Base-by-base conservation (phyloP, 352 stramenopile genomes). In the Pythium sukuiense region DNA sequence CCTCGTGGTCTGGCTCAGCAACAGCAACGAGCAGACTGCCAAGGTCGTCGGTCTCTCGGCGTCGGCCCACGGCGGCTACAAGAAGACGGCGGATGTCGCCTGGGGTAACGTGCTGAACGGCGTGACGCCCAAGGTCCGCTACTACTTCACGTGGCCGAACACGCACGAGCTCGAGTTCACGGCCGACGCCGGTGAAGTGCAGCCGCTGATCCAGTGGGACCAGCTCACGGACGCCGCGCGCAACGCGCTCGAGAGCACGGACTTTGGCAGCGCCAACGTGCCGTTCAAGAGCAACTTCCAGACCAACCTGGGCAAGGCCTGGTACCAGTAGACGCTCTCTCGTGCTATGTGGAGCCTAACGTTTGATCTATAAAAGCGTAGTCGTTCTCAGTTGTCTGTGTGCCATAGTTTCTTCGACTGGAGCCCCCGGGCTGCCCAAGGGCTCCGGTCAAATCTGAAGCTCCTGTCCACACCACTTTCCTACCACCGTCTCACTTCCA, bases 1-100 rank as follows among this genome's bases (percentile, higher is more conserved):
- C 37, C 66, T 72, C n/a, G 63, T 82, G 3, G 75, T 82, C 5
- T 78, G 75, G 75, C 73, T 82, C 39, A 69, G 76, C 46, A 72
- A 59, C 61, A 58, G 33, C 53, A 58, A 68, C 61, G 54, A 56
- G 24, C 26, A 53, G 35, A 60, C 60, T 6, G 60, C 60, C 16
- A 20, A 13, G 33, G 35, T 67, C 29, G 61, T 67, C 52, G 61
- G 37, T 16, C 16, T 61, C 12, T 41, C 61, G 20, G 61, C 61
- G 12, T 67, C 61, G 37, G 61, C 61, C 41, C 61, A 67, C 48
- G 61, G 61, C 29, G 55, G 48, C 7, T 68, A 68, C 61, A 49
- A 49, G 52, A 68, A 68, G 30, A 60, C 58, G 32, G 29, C 55
- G 26, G 57, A 62, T 16, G 46, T 69, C 20, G 43, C 56, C 20